Base-by-base conservation (phyloP, 2,329 filamentous ascomycete species). In the Paraphoma chrysanthemicola region DNA sequence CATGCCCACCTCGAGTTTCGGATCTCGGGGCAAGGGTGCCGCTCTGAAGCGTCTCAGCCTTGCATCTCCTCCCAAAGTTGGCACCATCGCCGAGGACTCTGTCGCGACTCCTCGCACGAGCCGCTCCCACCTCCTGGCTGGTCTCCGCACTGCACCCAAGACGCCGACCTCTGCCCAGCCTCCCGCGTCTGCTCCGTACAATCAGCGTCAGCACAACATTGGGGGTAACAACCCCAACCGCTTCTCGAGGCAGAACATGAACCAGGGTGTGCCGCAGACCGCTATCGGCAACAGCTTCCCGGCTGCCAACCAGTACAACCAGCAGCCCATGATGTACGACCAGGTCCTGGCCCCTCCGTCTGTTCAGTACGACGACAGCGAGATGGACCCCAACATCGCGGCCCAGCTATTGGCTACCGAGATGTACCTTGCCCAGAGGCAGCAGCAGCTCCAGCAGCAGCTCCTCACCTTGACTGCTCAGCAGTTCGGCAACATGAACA, bases 381-480 rank as follows among this genome's bases (percentile, higher is more conserved):
- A 91, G 59, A 91, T 96, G 80, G 95, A 98, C 70, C 92, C 93
- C 50, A 89, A 87, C 59, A 78, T 96, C 51, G 95, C 97, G 66
- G 91, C 93, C 51, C 92, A 97, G 78, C 83, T 98, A 62, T 86
- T 97, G 71, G 90, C 92, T 54, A 96, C 93, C 70, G 97, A 97
- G 77, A 81, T 95, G 74, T 96, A 96, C 73, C 85, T 99, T 48
- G 92, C 93, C 41, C 92, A 97, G 73, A 93, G 97, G 79, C 94
- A 98, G 79, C 93, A 97, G 80, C 90, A 91, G 63, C 87, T 98
- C 50, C 93, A 98, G 79, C 93, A 97, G 80, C 93, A 98, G 80
- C 85, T 98, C 64, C 86, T 92, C 66, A 91, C 82, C 63, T 88
- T 97, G 23, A 95, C 94, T 70, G 71, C 71, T n/a, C 73, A 76